These are phyloP conservation scores for Astragalus membranaceus DNA, from an alignment of 306 rosid genomes.

Conservation along the genomic window DNA sequence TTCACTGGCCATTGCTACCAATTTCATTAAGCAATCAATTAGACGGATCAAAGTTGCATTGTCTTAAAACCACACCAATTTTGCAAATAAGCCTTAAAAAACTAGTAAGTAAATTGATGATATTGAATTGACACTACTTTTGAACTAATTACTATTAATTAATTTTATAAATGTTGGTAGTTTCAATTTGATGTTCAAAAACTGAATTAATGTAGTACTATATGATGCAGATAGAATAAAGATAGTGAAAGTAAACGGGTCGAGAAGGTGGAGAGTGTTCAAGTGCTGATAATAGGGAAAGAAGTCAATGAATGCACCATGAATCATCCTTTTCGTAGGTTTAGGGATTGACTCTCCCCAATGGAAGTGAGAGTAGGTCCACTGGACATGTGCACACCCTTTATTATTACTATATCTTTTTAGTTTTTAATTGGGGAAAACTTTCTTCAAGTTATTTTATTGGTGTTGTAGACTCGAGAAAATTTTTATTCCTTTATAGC, in stretches of 20 bases:
- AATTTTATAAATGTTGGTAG: too few species aligned
- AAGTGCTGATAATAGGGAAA: not conserved
- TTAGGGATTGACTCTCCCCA: slow-evolving; percentile 46
- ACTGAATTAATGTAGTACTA: too few species aligned
- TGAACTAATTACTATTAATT: not conserved
- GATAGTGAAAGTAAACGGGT: not conserved
- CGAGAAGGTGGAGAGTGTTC: not conserved
- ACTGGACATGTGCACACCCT: slow-evolving; percentile 3
- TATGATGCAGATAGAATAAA: slow-evolving; percentile 10
- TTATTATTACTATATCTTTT: not conserved
- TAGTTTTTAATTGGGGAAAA: not conserved
- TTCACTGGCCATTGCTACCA: slow-evolving; percentile 46
- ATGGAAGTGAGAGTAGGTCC: not conserved
- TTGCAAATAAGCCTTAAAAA: too few species aligned
- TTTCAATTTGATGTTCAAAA: too few species aligned
- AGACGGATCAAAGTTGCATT: slow-evolving; percentile 46
- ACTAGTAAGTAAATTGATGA: slow-evolving; percentile 22
- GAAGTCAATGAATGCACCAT: slow-evolving; percentile 64
- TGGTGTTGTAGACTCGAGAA: not conserved
- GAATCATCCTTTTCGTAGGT: not conserved
- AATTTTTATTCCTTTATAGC: not conserved
- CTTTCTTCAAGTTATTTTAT: not conserved
- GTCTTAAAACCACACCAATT: too few species aligned
- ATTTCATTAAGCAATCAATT: slow-evolving; percentile 47
- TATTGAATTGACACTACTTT: not conserved